A percentile compares a stretch with the other conserved stretches of the same genome.
Evolutionary conservation across 2,329 filamentous ascomycete genomes (phyloP).

Genomic region (Thielaviopsis musarum): DNA sequence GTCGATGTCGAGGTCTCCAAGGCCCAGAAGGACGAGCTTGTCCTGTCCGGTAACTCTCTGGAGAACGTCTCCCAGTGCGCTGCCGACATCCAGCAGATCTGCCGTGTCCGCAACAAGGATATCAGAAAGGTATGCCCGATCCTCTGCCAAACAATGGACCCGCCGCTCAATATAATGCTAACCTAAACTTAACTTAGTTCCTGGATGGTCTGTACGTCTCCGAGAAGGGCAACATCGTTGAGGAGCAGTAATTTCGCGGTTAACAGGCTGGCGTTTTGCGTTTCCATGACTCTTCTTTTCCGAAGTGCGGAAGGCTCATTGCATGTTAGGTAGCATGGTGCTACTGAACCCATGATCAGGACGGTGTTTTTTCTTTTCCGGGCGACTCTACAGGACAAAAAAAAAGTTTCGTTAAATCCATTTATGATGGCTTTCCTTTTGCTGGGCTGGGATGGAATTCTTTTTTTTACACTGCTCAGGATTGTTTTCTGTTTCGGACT

Average conservation of each 20-base stretch:
- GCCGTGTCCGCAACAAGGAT: slow-evolving; percentile 99
- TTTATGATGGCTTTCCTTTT: slow-evolving; percentile 9
- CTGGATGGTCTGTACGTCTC: slow-evolving; percentile 99
- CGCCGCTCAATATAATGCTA: slow-evolving; percentile 12
- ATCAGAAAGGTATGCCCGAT: slow-evolving; percentile 70
- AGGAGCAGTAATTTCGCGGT: slow-evolving; percentile 38
- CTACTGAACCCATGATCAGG: slow-evolving; percentile 21
- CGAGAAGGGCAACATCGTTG: slow-evolving; percentile 89
- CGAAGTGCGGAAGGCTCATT: slow-evolving; percentile 45
- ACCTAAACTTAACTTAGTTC: slow-evolving; percentile 43
- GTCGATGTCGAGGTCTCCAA: slow-evolving; percentile 82
- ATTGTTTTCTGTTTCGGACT: neutral
- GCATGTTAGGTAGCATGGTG: slow-evolving; percentile 41
- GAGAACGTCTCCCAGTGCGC: slow-evolving; percentile 96
- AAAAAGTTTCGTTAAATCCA: slow-evolving; percentile 13
- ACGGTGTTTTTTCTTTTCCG: slow-evolving; percentile 15
- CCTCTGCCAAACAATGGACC: neutral
- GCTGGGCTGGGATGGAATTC: slow-evolving; percentile 5
- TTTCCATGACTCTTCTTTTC: slow-evolving; percentile 36
- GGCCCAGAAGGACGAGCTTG: slow-evolving; percentile 94
- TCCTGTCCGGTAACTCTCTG: slow-evolving; percentile 83
- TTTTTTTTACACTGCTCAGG: neutral
- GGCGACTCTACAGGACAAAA: slow-evolving; percentile 13
- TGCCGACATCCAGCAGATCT: slow-evolving; percentile 99
- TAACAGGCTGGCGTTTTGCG: slow-evolving; percentile 32